Conservation (phyloP, 2,329 filamentous ascomycete species). For the Myriosclerotinia curreyana region DNA sequence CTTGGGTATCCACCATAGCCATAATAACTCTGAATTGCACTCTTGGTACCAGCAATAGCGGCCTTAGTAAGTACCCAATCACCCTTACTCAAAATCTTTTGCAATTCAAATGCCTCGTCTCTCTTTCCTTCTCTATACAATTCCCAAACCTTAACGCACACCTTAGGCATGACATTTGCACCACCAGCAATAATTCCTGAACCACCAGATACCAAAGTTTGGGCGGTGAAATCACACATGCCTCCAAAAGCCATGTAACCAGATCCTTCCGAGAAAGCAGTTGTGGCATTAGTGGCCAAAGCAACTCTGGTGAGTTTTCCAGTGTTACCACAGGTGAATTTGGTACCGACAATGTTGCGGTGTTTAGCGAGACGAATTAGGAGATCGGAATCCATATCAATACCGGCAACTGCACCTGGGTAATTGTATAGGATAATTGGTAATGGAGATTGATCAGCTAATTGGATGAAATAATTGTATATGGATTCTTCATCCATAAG, state of each 20-base stretch:
- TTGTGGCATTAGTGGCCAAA: conserved; percentile 66
- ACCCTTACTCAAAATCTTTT: conserved; percentile 72
- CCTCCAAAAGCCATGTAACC: conserved; percentile 85
- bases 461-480: conserved; percentile 60
- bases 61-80: conserved; percentile 83
- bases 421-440: conserved; percentile 91
- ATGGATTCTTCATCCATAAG: conserved; percentile 71
- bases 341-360: conserved; percentile 81
- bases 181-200: conserved; percentile 82
- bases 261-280: conserved; percentile 55
- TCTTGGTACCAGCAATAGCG: conserved; percentile 83
- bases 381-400: conserved; percentile 87
- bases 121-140: conserved; percentile 69
- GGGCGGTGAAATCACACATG: conserved; percentile 82
- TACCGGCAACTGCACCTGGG: conserved; percentile 79
- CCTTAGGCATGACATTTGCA: conserved; percentile 81
- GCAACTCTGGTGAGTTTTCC: conserved; percentile 85
- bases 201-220: conserved; percentile 75
- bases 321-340: conserved; percentile 89
- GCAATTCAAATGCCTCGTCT: conserved; percentile 71
- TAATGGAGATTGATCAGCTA: conserved; percentile 72
- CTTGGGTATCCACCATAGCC: conserved; percentile 79
- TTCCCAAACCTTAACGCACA: conserved; percentile 75
- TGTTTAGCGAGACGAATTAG: conserved; percentile 76
- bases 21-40: conserved; percentile 73